Percentiles rank a stretch among this genome's conserved stretches.
phyloP scores from a whole-genome alignment of 257 asterid species.

The Capsicum baccatum region DNA sequence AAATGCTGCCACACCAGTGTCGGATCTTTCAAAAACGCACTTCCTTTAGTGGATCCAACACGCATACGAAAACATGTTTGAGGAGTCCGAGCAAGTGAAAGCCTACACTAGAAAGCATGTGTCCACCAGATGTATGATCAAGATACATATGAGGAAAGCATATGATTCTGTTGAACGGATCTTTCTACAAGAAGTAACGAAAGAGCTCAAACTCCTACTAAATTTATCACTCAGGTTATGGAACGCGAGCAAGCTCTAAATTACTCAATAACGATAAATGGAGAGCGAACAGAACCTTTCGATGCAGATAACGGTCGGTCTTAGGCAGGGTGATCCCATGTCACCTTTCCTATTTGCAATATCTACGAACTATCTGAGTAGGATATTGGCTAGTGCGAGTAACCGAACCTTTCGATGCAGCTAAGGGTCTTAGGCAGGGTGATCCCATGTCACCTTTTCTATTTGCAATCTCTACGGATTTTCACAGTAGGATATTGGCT shows the following conservation, averaged over 20 bases:
- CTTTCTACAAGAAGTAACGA: not conserved
- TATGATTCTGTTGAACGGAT: not conserved
- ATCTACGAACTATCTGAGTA: not conserved
- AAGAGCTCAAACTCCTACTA: not conserved
- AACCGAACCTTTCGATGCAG: too few species aligned
- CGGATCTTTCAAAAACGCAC: not conserved
- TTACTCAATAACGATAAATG: not conserved
- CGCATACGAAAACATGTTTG: not conserved
- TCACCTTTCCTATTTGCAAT: not conserved
- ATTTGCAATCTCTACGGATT: not conserved
- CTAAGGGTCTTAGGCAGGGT: not conserved
- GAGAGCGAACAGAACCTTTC: not conserved
- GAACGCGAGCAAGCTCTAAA: not conserved
- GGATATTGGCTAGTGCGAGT: too few species aligned
- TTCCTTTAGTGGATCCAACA: not conserved
- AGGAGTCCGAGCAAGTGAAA: not conserved
- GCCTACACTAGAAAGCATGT: not conserved
- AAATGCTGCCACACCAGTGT: not conserved
- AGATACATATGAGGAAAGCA: not conserved
- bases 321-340: not conserved
- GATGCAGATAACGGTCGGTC: not conserved
- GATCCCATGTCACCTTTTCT: not conserved
- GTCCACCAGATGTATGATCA: not conserved
- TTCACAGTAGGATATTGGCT: not conserved
- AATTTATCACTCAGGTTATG: not conserved